These are phyloP conservation scores for Heliosperma pusillum DNA, from an alignment of 148 eudicot genomes.

Conservation along the genomic window DNA sequence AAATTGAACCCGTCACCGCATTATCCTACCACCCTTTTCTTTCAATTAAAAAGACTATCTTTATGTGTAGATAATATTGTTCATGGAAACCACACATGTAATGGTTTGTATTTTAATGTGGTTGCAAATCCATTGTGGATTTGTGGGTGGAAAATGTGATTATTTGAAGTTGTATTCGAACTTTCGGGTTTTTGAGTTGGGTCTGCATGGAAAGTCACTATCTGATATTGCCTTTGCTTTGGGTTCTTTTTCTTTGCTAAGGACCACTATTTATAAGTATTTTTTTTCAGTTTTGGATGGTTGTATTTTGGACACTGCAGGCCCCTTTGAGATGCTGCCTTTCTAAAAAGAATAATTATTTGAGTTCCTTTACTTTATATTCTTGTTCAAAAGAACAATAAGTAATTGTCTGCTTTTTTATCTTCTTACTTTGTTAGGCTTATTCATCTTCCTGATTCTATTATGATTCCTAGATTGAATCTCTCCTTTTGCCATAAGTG, in stretches of 20 bases:
- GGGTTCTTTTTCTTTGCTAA: constrained; percentile 25
- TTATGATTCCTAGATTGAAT: constrained; percentile 20
- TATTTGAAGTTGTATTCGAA: constrained; percentile 11
- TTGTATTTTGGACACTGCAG: constrained; percentile 33
- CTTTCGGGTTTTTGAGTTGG: constrained; percentile 32
- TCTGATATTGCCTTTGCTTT: constrained; percentile 33
- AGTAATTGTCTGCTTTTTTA: constrained; percentile 19
- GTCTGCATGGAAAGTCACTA: constrained; percentile 43
- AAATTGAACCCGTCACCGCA: not conserved
- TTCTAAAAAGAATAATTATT: not conserved
- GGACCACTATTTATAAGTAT: constrained; percentile 28
- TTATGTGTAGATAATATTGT: not conserved
- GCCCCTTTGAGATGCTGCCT: constrained; percentile 29
- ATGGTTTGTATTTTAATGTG: constrained; percentile 13
- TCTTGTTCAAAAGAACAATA: constrained; percentile 19
- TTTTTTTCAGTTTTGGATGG: constrained; percentile 32
- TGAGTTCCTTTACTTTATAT: constrained; percentile 11
- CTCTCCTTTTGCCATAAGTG: not conserved
- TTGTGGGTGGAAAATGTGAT: constrained; percentile 10
- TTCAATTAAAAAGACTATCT: not conserved
- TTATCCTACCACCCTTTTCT: not conserved
- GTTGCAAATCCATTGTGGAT: constrained; percentile 2
- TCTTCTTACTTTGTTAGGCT: constrained; percentile 13
- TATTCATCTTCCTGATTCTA: constrained; percentile 19
- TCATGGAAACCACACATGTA: constrained; percentile 8